These are phyloP conservation scores for Mrakia frigida DNA, from an alignment of 768 basidiomycete genomes.

Conservation along the genomic window DNA sequence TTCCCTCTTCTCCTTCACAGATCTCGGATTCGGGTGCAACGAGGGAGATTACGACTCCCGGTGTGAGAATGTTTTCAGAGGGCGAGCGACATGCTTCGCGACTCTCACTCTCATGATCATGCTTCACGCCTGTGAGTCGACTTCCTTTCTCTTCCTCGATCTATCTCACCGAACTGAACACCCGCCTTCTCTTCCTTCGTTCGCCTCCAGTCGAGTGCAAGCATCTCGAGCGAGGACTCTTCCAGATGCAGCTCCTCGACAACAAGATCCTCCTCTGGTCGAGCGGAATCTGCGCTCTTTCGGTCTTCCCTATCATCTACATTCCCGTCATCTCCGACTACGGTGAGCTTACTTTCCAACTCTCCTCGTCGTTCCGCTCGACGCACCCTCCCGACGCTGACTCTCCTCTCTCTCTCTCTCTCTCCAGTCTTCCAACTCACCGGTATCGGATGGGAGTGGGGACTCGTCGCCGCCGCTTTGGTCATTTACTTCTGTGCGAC, in stretches of 20 bases:
- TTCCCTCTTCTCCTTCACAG: neutral
- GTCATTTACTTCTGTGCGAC: constrained; percentile 34
- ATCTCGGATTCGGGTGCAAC: constrained; percentile 44
- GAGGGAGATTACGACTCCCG: constrained; percentile 37
- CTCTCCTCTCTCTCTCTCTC: neutral
- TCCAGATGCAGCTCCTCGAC: constrained; percentile 43
- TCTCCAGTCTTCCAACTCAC: constrained; percentile 43
- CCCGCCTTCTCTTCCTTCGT: neutral
- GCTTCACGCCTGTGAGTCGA: constrained; percentile 21
- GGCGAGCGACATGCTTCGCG: constrained; percentile 46
- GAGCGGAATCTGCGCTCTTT: constrained; percentile 41
- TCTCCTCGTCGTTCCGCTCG: constrained; percentile 41
- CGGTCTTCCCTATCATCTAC: constrained; percentile 45
- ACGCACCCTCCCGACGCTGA: neutral
- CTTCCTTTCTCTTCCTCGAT: neutral
- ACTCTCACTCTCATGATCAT: constrained; percentile 44
- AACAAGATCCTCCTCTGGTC: constrained; percentile 46
- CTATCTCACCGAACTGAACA: neutral
- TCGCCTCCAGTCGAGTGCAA: constrained; percentile 45
- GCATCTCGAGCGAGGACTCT: constrained; percentile 40
- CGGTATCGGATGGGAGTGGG: constrained; percentile 45
- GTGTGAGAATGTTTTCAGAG: constrained; percentile 46
- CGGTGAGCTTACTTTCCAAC: constrained; percentile 28
- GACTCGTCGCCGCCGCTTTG: constrained; percentile 41
- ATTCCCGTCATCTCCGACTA: constrained; percentile 36